Base-by-base conservation (phyloP, 495 filamentous ascomycete genomes). In the Pyronema domesticum region DNA sequence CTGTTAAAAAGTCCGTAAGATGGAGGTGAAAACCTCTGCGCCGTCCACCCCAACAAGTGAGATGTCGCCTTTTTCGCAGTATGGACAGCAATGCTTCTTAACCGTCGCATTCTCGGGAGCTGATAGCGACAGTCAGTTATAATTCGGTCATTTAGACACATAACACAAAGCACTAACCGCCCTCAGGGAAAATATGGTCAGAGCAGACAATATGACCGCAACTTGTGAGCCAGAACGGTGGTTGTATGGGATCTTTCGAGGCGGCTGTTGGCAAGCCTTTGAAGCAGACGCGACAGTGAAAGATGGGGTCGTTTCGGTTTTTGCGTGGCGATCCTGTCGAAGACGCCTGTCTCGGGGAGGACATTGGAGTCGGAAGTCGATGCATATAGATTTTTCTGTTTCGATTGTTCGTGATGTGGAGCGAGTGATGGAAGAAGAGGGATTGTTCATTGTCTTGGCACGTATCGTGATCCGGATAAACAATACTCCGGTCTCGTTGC, bases 201-300 rank as follows among this genome's bases (percentile, higher is more conserved):
- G 57, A 55, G 34, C 61, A 64, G 13, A 64, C 45, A 39, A 64
- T 63, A 51, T 64, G 61, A 13, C 60, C 60, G 50, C 61, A 64
- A 42, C 61, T 64, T 17, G 61, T 57, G 47, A 64, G 47, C 60
- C 53, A 64, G 51, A 63, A 64, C 14, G 7, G 30, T 30, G 57
- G 57, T 36, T 34, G 30, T 13, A 11, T 8, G 3, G 23, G 23
- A 36, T 50, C 47, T 10, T 8, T 13, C 18, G 47, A 13, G 10
- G 18, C 36, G 4, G 11, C 5, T 15, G 47, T 6, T 19, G 23
- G 13, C 48, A 30, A 37, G 17, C 14, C 15, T 17, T 23, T 51
- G 37, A 56, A 63, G 34, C 60, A 63, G 19, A 63, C 59, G 8
- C 59, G 61, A 36, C 60, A 63, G 45, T 63, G 58, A 45, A 51